Conservation (phyloP, 2,329 filamentous ascomycete species). For the Fusarium poae region DNA sequence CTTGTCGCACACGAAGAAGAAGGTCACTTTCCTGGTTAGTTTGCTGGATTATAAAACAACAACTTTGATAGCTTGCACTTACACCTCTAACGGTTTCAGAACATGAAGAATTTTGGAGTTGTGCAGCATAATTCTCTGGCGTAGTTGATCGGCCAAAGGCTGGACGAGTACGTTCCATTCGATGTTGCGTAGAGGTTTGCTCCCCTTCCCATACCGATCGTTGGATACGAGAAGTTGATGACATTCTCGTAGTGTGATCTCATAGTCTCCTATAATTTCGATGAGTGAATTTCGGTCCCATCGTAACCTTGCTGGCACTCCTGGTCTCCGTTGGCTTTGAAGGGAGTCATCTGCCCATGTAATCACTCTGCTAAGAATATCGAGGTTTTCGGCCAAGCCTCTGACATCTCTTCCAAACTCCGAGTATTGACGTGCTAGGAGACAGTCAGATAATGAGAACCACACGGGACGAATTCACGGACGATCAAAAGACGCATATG, state of each 20-base stretch:
- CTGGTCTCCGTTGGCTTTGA: conserved; percentile 42
- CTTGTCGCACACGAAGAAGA: conserved; percentile 47
- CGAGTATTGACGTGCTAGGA: conserved; percentile 50
- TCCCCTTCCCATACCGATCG: conserved; percentile 46
- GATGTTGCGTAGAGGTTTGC: conserved; percentile 51
- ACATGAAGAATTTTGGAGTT: conserved; percentile 53
- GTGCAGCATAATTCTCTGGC: conserved; percentile 52
- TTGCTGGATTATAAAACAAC: background rate
- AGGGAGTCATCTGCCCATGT: conserved; percentile 48
- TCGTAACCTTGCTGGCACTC: conserved; percentile 36
- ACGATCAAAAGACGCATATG: background rate
- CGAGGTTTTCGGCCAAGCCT: conserved; percentile 51
- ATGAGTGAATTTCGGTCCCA: conserved; percentile 45
- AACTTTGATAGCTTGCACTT: conserved; percentile 10
- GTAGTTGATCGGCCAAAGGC: conserved; percentile 51
- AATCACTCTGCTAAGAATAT: conserved; percentile 51
- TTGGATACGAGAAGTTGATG: conserved; percentile 49
- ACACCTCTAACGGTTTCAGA: conserved; percentile 56
- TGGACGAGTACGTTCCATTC: conserved; percentile 56
- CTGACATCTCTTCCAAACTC: conserved; percentile 53
- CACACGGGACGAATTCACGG: background rate
- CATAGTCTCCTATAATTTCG: conserved; percentile 52
- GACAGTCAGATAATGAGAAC: conserved; percentile 13
- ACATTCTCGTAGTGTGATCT: conserved; percentile 52
- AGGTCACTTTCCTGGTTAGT: conserved; percentile 48